Evolutionary conservation across 306 rosid species (phyloP), one percentile per base, ranked within the genome.

Genomic region (Acacia confusa): DNA sequence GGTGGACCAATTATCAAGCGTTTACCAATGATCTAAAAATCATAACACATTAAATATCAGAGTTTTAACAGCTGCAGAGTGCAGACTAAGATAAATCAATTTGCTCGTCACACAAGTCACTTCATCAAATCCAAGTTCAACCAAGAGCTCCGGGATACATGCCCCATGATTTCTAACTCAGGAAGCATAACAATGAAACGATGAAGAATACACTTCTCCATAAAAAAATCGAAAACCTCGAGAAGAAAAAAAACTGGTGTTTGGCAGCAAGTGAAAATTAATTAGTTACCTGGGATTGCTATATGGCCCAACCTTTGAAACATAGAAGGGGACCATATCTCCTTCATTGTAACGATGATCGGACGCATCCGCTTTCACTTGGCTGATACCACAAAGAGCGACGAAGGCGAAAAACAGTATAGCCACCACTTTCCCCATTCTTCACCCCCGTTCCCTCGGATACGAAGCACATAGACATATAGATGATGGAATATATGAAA

Each of bases 221-320:
- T 28, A 78, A 16, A 36, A 41, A 11, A 38, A 9, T 28, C 40
- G 60, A 40, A 43, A 52, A 50, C 17, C 40, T 24, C 4, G 25
- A 68, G 41, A 22, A 14, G 28, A 58, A 32, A 22, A 58, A 58
- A 32, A 58, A 58, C 2, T 57, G 15, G 34, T 10, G 40, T 38
- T 40, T 20, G 32, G 17, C 69, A 50, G 47, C 25, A 19, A 40
- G 64, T 1, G 3, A 0, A 19, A 43, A 43, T 47, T 72, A 73
- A 25, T 3, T 63, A 73, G 1, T 60, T 73, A 80, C 83, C 83
- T 80, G 79, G 83, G 79, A 30, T 80, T 73, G 24, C 36, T 52
- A 34, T 47, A 80, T 9, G 83, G 83, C 20, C 83, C 83, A 50
- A 80, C 83, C 67, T 80, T 80, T 20, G 74, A 61, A 40, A 72